Evolutionary conservation across 2,329 filamentous ascomycete species (phyloP).

Genomic region (Helicocarpus griseus): DNA sequence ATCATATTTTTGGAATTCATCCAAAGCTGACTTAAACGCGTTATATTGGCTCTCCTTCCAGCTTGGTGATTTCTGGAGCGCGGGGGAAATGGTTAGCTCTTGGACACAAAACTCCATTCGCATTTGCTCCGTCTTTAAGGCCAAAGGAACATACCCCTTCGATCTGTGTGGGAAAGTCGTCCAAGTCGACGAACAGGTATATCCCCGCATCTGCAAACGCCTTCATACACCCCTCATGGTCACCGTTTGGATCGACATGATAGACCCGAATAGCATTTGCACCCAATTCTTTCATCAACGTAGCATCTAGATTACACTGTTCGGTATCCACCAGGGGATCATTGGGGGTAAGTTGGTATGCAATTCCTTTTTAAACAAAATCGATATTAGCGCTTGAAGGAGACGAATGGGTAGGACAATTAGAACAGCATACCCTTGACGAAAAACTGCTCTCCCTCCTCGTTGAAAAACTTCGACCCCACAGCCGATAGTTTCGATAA

Average conservation of each 20-base stretch:
- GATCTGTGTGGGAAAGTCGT: conserved; percentile 38
- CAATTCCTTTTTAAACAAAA: conserved; percentile 44
- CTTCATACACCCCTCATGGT: conserved; percentile 74
- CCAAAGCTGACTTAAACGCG: conserved; percentile 61
- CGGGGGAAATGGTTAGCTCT: neutral
- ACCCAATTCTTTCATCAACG: conserved; percentile 69
- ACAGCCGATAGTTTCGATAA: conserved; percentile 50
- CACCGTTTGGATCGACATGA: conserved; percentile 61
- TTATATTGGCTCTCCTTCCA: conserved; percentile 67
- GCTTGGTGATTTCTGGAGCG: conserved; percentile 43
- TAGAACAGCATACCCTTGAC: conserved; percentile 56
- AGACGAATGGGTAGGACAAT: neutral
- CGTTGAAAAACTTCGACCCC: conserved; percentile 78
- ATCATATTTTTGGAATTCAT: conserved; percentile 65
- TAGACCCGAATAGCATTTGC: conserved; percentile 82
- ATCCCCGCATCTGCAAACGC: conserved; percentile 71
- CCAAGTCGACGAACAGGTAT: conserved; percentile 75
- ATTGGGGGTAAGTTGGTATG: conserved; percentile 56
- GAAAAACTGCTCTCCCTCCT: conserved; percentile 71
- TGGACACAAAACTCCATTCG: neutral
- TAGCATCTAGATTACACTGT: conserved; percentile 67
- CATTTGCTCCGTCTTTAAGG: neutral
- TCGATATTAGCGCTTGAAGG: neutral
- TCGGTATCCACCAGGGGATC: conserved; percentile 68
- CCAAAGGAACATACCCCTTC: conserved; percentile 24